Evolutionary conservation across 495 filamentous ascomycete genomes (phyloP).

Genomic region (Neurospora sp.): DNA sequence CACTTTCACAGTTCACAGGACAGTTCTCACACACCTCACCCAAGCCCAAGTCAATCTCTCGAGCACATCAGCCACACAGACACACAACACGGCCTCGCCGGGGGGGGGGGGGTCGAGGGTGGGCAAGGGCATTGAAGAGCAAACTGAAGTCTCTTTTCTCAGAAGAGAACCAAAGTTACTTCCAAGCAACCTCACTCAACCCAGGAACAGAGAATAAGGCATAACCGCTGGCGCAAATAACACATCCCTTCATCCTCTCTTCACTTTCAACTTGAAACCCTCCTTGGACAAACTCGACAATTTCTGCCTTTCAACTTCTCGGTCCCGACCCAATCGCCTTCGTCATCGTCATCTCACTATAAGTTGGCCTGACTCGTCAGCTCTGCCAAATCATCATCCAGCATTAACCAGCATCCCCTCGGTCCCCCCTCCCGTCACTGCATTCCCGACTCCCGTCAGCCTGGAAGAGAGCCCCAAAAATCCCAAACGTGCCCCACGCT

Average conservation of each 20-base stretch:
- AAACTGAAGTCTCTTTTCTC: not conserved
- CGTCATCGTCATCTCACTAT: not conserved
- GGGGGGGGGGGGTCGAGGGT: not conserved
- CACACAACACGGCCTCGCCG: not conserved
- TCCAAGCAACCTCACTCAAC: not conserved
- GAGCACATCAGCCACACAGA: not conserved
- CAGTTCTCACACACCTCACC: not conserved
- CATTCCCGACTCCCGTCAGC: not conserved
- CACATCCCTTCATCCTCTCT: not conserved
- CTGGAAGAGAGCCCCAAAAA: not conserved
- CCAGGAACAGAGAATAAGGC: not conserved
- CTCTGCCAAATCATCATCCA: not conserved
- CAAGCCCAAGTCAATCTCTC: not conserved
- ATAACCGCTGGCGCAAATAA: not conserved
- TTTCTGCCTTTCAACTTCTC: not conserved
- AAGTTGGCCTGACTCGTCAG: not conserved
- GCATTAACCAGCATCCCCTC: not conserved
- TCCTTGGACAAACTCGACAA: not conserved
- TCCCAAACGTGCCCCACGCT: not conserved
- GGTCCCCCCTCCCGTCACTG: not conserved
- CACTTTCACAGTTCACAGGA: not conserved
- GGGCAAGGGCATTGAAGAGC: not conserved
- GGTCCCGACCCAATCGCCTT: not conserved
- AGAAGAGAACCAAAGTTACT: not conserved
- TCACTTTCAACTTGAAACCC: not conserved